Evolutionary conservation across 192 early-diverging fungal genomes (phyloP), one percentile per base, ranked within the genome.

Genomic region (Piromyces sp.): DNA sequence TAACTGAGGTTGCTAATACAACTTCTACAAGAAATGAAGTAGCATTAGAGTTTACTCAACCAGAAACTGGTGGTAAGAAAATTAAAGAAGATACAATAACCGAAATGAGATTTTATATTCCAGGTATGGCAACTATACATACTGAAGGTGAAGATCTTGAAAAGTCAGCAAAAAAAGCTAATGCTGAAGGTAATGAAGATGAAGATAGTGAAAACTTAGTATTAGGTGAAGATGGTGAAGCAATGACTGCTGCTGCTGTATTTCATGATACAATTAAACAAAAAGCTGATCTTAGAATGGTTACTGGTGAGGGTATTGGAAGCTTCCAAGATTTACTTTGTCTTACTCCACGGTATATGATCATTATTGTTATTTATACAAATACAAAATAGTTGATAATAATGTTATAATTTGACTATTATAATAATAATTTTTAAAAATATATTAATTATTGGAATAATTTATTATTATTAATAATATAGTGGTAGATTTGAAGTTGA

Each of bases 401-500:
- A n/a, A n/a, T n/a, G n/a, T n/a, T n/a, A n/a, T n/a, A n/a, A n/a
- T n/a, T n/a, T n/a, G n/a, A n/a, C n/a, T n/a, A n/a, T n/a, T n/a
- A n/a, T n/a, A n/a, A n/a, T n/a, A n/a, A n/a, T n/a, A n/a, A n/a
- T n/a, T n/a, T n/a, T n/a, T n/a, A n/a, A n/a, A n/a, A n/a, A n/a
- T n/a, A n/a, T n/a, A n/a, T n/a, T n/a, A n/a, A n/a, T n/a, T n/a
- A n/a, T n/a, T n/a, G n/a, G n/a, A n/a, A n/a, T n/a, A n/a, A n/a
- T n/a, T n/a, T n/a, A n/a, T n/a, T n/a, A n/a, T n/a, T 33, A 33
- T 6, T 9, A 33, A 33, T 33, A 33, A 68, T 22, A 68, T 80
- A 93, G 94, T 92, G 96, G 96, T 40, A 94, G 97, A 80, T 99
- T 96, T 89, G 92, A 94, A 81, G 93, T 99, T 82, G 95, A 97